phyloP scores from a whole-genome alignment of 768 basidiomycete species.

The Xerocomus spinulosus region DNA sequence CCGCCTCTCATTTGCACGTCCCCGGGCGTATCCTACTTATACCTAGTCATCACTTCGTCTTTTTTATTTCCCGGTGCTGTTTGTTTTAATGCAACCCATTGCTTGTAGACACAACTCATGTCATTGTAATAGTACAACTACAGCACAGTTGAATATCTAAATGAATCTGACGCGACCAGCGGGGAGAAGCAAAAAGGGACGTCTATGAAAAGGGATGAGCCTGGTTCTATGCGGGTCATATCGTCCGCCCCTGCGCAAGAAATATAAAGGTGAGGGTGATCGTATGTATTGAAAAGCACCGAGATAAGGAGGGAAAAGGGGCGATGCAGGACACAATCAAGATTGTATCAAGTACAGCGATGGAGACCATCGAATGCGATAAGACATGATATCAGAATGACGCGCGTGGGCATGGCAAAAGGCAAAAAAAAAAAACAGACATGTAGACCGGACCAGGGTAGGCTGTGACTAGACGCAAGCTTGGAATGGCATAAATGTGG shows the following conservation, averaged over 20 bases:
- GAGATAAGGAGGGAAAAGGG: not conserved
- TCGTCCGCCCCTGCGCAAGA: conserved; percentile 11
- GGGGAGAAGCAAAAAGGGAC: conserved; percentile 1
- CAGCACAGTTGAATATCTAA: conserved; percentile 13
- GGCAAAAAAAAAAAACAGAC: not conserved
- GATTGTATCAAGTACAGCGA: conserved; percentile 21
- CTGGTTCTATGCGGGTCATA: conserved; percentile 19
- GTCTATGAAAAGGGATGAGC: not conserved
- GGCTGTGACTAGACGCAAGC: not conserved
- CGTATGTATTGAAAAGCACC: conserved; percentile 1
- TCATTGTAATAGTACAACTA: conserved; percentile 20
- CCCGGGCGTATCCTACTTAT: not conserved
- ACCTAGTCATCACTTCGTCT: conserved; percentile 2
- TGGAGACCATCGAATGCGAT: conserved; percentile 4
- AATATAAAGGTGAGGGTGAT: not conserved
- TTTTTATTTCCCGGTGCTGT: not conserved
- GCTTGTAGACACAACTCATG: not conserved
- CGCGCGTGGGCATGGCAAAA: not conserved
- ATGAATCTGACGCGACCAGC: not conserved
- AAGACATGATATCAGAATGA: conserved; percentile 10
- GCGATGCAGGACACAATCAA: not conserved
- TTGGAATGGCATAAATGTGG: conserved; percentile 2
- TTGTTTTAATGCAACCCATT: conserved; percentile 8
- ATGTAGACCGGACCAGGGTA: not conserved
- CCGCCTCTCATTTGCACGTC: conserved; percentile 9